phyloP scores from a whole-genome alignment of 257 asterid species.

The Anisodus tanguticus region DNA sequence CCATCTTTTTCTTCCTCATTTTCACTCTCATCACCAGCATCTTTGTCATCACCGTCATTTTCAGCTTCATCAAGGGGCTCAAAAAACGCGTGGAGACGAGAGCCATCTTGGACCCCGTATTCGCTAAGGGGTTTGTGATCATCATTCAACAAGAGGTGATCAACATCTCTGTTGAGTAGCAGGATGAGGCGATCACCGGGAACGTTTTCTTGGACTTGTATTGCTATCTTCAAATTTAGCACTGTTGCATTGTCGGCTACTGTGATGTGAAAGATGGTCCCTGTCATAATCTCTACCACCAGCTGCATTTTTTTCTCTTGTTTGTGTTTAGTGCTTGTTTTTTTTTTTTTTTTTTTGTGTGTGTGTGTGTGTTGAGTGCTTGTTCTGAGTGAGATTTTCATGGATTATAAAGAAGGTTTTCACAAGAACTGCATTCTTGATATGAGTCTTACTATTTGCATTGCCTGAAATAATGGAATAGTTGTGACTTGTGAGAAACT shows the following conservation, averaged over 20 bases:
- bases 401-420: slow-evolving; percentile 32
- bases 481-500: slow-evolving; percentile 21
- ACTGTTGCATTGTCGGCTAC: slow-evolving; percentile 56
- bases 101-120: slow-evolving; percentile 60
- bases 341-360: no score
- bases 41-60: neutral
- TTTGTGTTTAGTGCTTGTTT: slow-evolving; percentile 19
- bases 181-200: slow-evolving; percentile 58
- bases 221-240: slow-evolving; percentile 56
- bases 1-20: neutral
- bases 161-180: slow-evolving; percentile 41
- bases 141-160: slow-evolving; percentile 32
- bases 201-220: slow-evolving; percentile 58
- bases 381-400: slow-evolving; percentile 14
- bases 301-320: slow-evolving; percentile 52
- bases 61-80: slow-evolving; percentile 23
- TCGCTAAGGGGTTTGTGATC: slow-evolving; percentile 49
- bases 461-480: slow-evolving; percentile 37
- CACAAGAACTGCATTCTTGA: slow-evolving; percentile 43
- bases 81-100: slow-evolving; percentile 60
- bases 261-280: slow-evolving; percentile 53
- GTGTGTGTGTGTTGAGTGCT: slow-evolving; percentile 10
- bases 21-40: neutral
- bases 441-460: slow-evolving; percentile 39
- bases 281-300: slow-evolving; percentile 59